Evolutionary conservation across 2,329 filamentous ascomycete species (phyloP).

Genomic region (Fusarium denticulatum): DNA sequence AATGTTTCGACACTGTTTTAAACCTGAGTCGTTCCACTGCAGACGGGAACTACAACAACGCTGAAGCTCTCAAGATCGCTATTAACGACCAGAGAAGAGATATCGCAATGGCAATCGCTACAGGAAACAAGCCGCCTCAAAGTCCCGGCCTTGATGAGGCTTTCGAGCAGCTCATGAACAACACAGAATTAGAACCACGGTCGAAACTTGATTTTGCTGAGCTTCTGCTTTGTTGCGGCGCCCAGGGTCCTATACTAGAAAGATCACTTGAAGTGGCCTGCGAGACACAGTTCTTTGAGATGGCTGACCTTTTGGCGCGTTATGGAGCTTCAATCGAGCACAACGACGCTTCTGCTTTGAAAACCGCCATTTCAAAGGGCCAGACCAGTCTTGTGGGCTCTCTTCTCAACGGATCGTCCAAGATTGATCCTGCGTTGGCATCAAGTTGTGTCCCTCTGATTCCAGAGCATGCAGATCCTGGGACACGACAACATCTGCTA

Average conservation of each 20-base stretch:
- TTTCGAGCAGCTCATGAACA: slow-evolving; percentile 58
- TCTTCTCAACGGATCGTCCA: slow-evolving; percentile 57
- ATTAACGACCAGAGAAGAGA: slow-evolving; percentile 61
- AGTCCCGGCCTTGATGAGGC: slow-evolving; percentile 60
- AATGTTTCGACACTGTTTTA: slow-evolving; percentile 61
- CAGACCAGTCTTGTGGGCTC: slow-evolving; percentile 59
- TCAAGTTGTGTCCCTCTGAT: slow-evolving; percentile 62
- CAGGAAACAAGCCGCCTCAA: slow-evolving; percentile 62
- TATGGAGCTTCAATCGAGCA: slow-evolving; percentile 66
- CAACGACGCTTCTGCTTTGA: slow-evolving; percentile 60
- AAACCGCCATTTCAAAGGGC: slow-evolving; percentile 57
- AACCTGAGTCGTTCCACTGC: slow-evolving; percentile 62
- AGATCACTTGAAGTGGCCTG: slow-evolving; percentile 60
- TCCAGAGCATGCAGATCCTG: slow-evolving; percentile 57
- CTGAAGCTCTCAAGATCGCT: slow-evolving; percentile 62
- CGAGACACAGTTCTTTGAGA: slow-evolving; percentile 61
- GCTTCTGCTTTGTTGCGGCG: slow-evolving; percentile 67
- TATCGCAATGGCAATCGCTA: slow-evolving; percentile 64
- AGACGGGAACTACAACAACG: slow-evolving; percentile 62
- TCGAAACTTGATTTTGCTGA: slow-evolving; percentile 64
- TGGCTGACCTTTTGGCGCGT: slow-evolving; percentile 62
- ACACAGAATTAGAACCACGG: slow-evolving; percentile 57
- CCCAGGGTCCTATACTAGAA: slow-evolving; percentile 61
- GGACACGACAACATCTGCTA: slow-evolving; percentile 58
- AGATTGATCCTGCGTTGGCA: slow-evolving; percentile 56